phyloP scores from a whole-genome alignment of 192 early-diverging fungal genomes.

The Neocallimastix lanati region DNA sequence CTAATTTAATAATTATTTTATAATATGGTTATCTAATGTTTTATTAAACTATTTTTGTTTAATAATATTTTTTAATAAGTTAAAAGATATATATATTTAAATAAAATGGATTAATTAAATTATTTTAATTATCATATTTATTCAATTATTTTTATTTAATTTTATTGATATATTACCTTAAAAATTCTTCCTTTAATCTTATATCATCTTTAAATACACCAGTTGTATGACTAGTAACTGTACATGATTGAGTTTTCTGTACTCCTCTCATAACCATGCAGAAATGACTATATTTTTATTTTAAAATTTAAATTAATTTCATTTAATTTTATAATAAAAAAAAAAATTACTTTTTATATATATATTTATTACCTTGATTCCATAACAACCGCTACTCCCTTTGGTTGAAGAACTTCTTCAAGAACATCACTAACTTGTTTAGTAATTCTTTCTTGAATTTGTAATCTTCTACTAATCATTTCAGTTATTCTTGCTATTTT shows the following conservation, averaged over 20 bases:
- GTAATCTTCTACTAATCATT: slow-evolving; percentile 88
- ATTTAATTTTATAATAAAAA: too few relatives aligned
- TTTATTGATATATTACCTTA: too few relatives aligned
- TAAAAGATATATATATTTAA: too few relatives aligned
- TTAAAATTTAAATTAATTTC: not conserved
- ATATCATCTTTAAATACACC: slow-evolving; percentile 78
- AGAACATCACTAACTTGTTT: slow-evolving; percentile 89
- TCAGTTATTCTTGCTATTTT: slow-evolving; percentile 97
- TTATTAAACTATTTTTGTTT: too few relatives aligned
- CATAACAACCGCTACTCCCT: slow-evolving; percentile 94
- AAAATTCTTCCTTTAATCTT: slow-evolving; percentile 91
- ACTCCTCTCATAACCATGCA: slow-evolving; percentile 98
- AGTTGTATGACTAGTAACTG: slow-evolving; percentile 87
- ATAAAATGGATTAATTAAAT: too few relatives aligned
- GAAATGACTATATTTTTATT: slow-evolving; percentile 52
- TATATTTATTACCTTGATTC: slow-evolving; percentile 81
- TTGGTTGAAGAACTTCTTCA: slow-evolving; percentile 77
- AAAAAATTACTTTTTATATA: too few relatives aligned
- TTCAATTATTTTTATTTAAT: too few relatives aligned
- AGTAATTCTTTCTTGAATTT: slow-evolving; percentile 94
- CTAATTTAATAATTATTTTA: too few relatives aligned
- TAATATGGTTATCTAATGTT: too few relatives aligned
- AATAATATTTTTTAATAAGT: too few relatives aligned
- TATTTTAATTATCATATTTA: too few relatives aligned
- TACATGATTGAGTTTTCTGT: slow-evolving; percentile 87